Base-by-base conservation (phyloP, 495 filamentous ascomycete genomes). In the Hypomontagnella submonticulosa region DNA sequence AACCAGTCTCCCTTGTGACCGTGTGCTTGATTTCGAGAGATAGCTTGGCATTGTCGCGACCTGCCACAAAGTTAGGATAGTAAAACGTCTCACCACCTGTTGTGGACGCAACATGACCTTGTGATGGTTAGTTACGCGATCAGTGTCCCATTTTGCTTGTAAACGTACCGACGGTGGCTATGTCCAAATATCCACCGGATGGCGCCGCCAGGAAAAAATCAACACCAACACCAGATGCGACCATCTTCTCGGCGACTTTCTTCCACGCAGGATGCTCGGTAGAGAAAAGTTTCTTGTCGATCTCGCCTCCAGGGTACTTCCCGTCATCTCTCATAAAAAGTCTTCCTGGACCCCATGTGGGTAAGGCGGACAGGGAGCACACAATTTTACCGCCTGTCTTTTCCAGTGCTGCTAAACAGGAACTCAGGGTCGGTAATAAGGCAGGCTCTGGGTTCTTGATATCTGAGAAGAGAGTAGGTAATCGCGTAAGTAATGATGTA, bases 161-260 rank as follows among this genome's bases (percentile, higher is more conserved):
- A 23, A 44, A 82, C 86, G 75, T 80, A 93, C 91, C 94, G 72
- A 98, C 90, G 7, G 96, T 97, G 6, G 95, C 94, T 70, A 98
- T 87, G 76, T 99, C 95, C 51, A 97, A 85, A 73, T 97, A 99
- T 30, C 89, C 89, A 56, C 93, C 92, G 43, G 89, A 88, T 7
- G 93, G 91, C 12, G 96, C 89, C 4, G 92, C 93, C 75, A 98
- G 82, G 79, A 98, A 99, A 79, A 97, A 91, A 76, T 98, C 95
- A 9, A 92, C 83, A 47, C 95, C 95, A 62, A 96, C 85, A 7
- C 95, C 95, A 40, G 87, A 84, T 62, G 94, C 89, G 4, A 96
- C 92, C 87, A 98, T 87, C 73, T 92, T 95, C 58, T 88, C 88
- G 3, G 92, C 93, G 16, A 87, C 78, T 71, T 94, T 96, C 70